A percentile compares a stretch with the other conserved stretches of the same genome.
Evolutionary conservation across 768 basidiomycete genomes (phyloP).

Genomic region (Suillus lakei): DNA sequence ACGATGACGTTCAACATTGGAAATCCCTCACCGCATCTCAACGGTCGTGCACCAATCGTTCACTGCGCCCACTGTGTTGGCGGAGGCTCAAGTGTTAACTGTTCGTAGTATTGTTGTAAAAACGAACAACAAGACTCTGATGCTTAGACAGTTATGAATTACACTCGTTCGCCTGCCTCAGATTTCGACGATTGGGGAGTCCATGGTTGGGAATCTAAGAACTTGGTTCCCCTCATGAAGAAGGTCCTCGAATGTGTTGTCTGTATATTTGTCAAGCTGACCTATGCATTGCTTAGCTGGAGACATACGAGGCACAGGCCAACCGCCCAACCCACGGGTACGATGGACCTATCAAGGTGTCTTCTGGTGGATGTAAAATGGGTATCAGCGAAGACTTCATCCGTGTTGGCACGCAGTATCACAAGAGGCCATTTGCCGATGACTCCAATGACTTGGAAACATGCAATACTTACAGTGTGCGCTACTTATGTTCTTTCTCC

Average conservation of each 20-base stretch:
- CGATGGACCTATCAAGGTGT: constrained; percentile 28
- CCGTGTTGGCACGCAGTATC: constrained; percentile 48
- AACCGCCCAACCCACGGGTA: constrained; percentile 26
- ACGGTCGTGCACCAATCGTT: constrained; percentile 19
- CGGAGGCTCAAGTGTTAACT: constrained; percentile 28
- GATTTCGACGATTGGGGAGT: constrained; percentile 38
- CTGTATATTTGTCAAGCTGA: background rate
- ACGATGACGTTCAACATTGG: constrained; percentile 18
- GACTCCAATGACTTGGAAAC: constrained; percentile 53
- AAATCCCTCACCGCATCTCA: constrained; percentile 18
- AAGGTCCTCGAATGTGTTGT: constrained; percentile 20
- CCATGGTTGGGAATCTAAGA: constrained; percentile 29
- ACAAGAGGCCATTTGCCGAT: constrained; percentile 47
- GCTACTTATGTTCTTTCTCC: background rate
- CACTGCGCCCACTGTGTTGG: constrained; percentile 28
- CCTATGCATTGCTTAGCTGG: constrained; percentile 14
- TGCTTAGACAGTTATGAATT: constrained; percentile 18
- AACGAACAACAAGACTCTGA: background rate
- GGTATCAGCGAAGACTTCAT: constrained; percentile 49
- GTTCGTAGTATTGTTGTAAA: constrained; percentile 11
- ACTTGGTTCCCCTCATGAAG: constrained; percentile 29
- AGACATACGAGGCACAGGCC: constrained; percentile 24
- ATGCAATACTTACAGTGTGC: constrained; percentile 29
- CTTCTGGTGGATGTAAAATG: constrained; percentile 26
- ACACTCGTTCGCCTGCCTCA: constrained; percentile 28